phyloP scores from a whole-genome alignment of 768 basidiomycete species.

The Paxillus rubicundulus region DNA sequence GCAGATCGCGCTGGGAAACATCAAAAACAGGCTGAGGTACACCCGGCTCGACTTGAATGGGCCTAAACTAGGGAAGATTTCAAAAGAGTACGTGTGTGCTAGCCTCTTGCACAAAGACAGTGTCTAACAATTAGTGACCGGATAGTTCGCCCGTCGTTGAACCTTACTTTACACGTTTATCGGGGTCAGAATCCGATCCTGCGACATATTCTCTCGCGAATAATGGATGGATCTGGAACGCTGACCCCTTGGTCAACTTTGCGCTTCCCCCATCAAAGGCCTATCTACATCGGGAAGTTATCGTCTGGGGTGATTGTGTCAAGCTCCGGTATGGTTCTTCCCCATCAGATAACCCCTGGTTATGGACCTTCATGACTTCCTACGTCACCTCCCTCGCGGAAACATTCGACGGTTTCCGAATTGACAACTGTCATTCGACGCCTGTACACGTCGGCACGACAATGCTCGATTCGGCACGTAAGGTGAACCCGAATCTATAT shows the following conservation, averaged over 20 bases:
- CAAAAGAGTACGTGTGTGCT: conserved; percentile 53
- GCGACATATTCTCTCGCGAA: conserved; percentile 81
- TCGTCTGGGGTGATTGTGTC: conserved; percentile 98
- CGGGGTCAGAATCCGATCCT: conserved; percentile 50
- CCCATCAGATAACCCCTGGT: conserved; percentile 84
- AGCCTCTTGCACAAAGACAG: neutral
- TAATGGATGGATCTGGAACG: conserved; percentile 99
- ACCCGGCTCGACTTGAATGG: conserved; percentile 79
- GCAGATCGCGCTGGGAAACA: conserved; percentile 66
- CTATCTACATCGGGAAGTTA: conserved; percentile 93
- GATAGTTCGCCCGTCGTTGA: conserved; percentile 82
- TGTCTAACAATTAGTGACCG: conserved; percentile 7
- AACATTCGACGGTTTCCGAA: conserved; percentile 92
- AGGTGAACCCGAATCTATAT: conserved; percentile 89
- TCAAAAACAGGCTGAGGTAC: conserved; percentile 77
- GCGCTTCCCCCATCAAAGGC: conserved; percentile 90
- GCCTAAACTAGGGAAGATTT: conserved; percentile 80
- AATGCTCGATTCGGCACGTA: conserved; percentile 89
- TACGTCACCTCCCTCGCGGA: conserved; percentile 81
- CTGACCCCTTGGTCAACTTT: conserved; percentile 93
- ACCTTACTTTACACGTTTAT: conserved; percentile 86
- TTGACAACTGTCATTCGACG: conserved; percentile 98
- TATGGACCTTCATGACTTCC: conserved; percentile 87
- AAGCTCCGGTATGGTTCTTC: conserved; percentile 90
- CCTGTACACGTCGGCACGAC: conserved; percentile 94